Evolutionary conservation across 371 early-diverging fungal genomes (phyloP).

Genomic region (Pancytospora epiphaga): DNA sequence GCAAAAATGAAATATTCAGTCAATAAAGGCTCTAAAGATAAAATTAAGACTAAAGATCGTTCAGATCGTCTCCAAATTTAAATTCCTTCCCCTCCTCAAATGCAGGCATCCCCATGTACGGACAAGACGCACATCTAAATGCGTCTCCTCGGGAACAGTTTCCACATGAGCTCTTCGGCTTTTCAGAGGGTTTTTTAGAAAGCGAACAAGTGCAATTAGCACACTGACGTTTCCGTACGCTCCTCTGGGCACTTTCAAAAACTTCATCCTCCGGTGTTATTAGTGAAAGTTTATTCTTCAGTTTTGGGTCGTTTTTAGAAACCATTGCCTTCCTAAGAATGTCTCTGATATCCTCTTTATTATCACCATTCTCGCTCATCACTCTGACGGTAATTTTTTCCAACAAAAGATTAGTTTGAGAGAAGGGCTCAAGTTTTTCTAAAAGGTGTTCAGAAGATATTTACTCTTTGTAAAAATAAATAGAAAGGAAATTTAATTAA

Average conservation of each 20-base stretch:
- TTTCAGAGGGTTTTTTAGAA: neutral
- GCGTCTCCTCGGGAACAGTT: conserved; percentile 94
- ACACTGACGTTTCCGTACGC: conserved; percentile 34
- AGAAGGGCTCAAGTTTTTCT: too few relatives aligned
- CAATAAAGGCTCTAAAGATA: neutral
- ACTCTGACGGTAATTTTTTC: too few relatives aligned
- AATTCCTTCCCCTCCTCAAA: conserved; percentile 90
- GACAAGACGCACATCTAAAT: conserved; percentile 89
- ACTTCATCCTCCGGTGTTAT: neutral
- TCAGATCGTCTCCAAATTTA: conserved; percentile 53
- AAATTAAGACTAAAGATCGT: conserved; percentile 1
- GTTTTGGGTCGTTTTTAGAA: conserved; percentile 6
- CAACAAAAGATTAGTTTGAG: too few relatives aligned
- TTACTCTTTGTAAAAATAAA: too few relatives aligned
- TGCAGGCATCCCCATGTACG: conserved; percentile 91
- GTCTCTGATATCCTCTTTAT: neutral
- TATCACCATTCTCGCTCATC: neutral
- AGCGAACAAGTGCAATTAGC: conserved; percentile 57
- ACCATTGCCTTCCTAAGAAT: neutral
- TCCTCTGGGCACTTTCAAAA: conserved; percentile 5
- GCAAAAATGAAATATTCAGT: too few relatives aligned
- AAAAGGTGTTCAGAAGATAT: too few relatives aligned
- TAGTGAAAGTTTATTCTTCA: neutral
- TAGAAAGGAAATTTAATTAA: too few relatives aligned
- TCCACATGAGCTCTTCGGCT: conserved; percentile 59